Conservation (phyloP, 2,329 filamentous ascomycete species). For the Colletotrichum sp. region DNA sequence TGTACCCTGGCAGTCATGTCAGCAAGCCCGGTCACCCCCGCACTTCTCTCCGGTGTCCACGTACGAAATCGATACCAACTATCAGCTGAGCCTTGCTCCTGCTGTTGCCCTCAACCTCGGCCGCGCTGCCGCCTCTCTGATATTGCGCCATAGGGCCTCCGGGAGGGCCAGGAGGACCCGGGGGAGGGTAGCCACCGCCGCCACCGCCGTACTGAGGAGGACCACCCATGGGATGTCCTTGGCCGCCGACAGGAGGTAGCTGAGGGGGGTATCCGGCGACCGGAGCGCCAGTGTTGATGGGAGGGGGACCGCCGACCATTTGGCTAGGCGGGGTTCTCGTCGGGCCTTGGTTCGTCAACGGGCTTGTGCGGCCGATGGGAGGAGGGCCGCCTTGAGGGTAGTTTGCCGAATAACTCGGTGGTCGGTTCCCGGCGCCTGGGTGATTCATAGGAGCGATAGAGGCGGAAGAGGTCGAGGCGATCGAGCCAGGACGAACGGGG, state of each 20-base stretch:
- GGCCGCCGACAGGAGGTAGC: slow-evolving; percentile 42
- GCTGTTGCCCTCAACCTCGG: slow-evolving; percentile 86
- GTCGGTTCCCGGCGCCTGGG: slow-evolving; percentile 62
- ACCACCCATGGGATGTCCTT: slow-evolving; percentile 37
- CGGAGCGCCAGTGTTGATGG: slow-evolving; percentile 69
- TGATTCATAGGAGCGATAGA: slow-evolving; percentile 66
- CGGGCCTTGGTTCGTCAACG: slow-evolving; percentile 50
- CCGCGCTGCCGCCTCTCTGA: slow-evolving; percentile 53
- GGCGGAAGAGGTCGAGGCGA: slow-evolving; percentile 50
- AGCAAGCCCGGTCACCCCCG: not conserved
- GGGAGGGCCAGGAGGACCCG: slow-evolving; percentile 38
- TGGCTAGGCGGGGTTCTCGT: slow-evolving; percentile 62
- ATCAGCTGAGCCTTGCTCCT: slow-evolving; percentile 96
- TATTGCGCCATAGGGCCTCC: slow-evolving; percentile 23
- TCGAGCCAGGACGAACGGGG: slow-evolving; percentile 40
- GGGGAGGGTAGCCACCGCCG: slow-evolving; percentile 52
- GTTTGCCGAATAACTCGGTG: slow-evolving; percentile 67
- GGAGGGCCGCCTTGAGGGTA: slow-evolving; percentile 52
- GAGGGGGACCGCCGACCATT: slow-evolving; percentile 68
- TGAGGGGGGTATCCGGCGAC: slow-evolving; percentile 64
- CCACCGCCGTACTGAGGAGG: slow-evolving; percentile 51
- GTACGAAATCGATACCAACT: slow-evolving; percentile 97
- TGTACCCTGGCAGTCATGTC: slow-evolving; percentile 68
- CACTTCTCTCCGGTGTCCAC: slow-evolving; percentile 30
- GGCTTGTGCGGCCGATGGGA: slow-evolving; percentile 59